Evolutionary conservation across 2,329 filamentous ascomycete species (phyloP).

Genomic region (Talaromyces sp.): DNA sequence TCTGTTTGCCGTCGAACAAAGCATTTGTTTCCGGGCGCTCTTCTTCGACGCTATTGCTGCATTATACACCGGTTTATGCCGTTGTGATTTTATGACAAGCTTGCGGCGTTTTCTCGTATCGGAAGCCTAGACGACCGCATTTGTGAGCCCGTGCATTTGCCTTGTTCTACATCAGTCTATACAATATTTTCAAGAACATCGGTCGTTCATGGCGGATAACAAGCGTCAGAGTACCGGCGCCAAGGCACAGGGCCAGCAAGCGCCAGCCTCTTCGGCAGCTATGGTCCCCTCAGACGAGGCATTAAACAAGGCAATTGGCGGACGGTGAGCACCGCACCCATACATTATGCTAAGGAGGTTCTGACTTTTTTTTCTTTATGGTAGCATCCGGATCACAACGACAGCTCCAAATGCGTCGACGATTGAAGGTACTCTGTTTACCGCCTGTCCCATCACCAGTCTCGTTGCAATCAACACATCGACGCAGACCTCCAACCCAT

Average conservation of each 20-base stretch:
- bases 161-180: not conserved
- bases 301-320: slow-evolving; percentile 56
- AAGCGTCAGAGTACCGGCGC: slow-evolving; percentile 53
- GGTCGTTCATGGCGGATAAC: slow-evolving; percentile 47
- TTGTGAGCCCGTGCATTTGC: not conserved
- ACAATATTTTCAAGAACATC: not conserved
- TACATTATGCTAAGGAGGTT: not conserved
- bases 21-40: not conserved
- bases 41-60: not conserved
- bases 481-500: slow-evolving; percentile 31
- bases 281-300: slow-evolving; percentile 48
- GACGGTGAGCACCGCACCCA: slow-evolving; percentile 46
- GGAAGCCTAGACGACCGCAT: not conserved
- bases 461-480: slow-evolving; percentile 57
- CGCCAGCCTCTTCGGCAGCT: slow-evolving; percentile 32
- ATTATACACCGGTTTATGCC: not conserved
- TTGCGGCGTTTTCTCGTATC: not conserved
- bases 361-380: not conserved
- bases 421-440: slow-evolving; percentile 59
- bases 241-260: slow-evolving; percentile 43
- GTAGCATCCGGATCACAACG: slow-evolving; percentile 55
- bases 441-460: slow-evolving; percentile 56
- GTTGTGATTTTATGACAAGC: not conserved
- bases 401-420: slow-evolving; percentile 45
- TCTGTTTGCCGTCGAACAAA: not conserved